These are phyloP conservation scores for Saccharata proteae DNA, from an alignment of 2,329 filamentous ascomycete species.

Conservation along the genomic window DNA sequence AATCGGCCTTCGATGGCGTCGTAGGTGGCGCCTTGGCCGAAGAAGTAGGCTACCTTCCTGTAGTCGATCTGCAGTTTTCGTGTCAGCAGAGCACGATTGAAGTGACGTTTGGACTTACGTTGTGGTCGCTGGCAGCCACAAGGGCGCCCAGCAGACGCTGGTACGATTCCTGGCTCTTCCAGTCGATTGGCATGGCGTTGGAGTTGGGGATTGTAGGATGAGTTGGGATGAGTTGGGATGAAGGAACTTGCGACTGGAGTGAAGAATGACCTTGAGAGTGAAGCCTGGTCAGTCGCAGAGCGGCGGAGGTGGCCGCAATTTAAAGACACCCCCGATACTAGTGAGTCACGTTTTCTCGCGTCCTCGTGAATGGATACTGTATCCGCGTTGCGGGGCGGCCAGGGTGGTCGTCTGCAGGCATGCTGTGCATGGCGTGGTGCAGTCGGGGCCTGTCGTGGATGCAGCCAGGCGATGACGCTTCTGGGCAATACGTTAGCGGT, in stretches of 20 bases:
- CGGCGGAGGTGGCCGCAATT: too few relatives aligned
- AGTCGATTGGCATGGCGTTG: conserved; percentile 23
- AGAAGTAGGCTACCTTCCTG: conserved; percentile 30
- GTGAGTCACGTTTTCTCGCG: too few relatives aligned
- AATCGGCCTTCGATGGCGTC: conserved; percentile 36
- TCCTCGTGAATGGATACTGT: too few relatives aligned
- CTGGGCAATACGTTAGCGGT: too few relatives aligned
- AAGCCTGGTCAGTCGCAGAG: too few relatives aligned
- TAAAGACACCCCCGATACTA: too few relatives aligned
- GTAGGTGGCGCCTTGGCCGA: conserved; percentile 35
- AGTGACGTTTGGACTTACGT: conserved; percentile 18
- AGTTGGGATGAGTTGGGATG: neutral
- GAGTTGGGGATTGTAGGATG: neutral
- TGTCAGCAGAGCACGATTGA: neutral
- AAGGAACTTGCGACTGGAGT: neutral
- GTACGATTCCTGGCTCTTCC: conserved; percentile 22
- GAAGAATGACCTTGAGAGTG: too few relatives aligned
- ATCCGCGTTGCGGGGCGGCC: too few relatives aligned
- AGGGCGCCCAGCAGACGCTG: conserved; percentile 30
- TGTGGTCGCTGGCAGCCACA: conserved; percentile 21
- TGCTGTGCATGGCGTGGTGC: too few relatives aligned
- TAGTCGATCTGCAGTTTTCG: conserved; percentile 30
- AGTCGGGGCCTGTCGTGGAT: too few relatives aligned
- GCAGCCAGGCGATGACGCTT: too few relatives aligned
- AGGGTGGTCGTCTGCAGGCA: too few relatives aligned